Evolutionary conservation across 2,329 filamentous ascomycete genomes (phyloP), one percentile per base, ranked within the genome.

Genomic region (Scopulariopsis brevicaulis): DNA sequence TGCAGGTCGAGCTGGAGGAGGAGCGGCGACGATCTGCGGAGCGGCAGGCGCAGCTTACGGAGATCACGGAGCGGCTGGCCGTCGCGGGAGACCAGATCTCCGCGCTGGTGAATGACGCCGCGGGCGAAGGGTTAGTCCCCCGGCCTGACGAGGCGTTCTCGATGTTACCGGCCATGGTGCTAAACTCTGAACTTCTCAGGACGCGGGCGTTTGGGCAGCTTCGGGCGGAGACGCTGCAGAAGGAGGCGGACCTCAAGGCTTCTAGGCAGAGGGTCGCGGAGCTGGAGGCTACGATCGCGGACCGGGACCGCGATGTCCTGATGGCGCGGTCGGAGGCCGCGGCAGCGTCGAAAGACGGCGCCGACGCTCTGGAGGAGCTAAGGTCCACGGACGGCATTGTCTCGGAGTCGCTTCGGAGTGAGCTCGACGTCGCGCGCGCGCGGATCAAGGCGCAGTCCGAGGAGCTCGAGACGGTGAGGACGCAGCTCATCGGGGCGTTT

Each of bases 381-480:
- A 84, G 84, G 70, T 74, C 74, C 48, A 77, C 82, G 7, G 82
- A 86, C 66, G 75, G 78, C 61, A 73, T 84, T 61, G 77, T 86
- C 59, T 79, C 80, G 18, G 71, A 76, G 20, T 85, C 82, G 18
- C 74, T 86, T 58, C 76, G 78, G 61, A 74, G 74, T 53, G 83
- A 86, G 65, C 75, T 86, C 40, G 76, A 82, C 56, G 72, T 74
- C 32, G 72, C 81, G 62, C 77, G 82, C 61, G 74, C 72, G 60
- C 78, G 81, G 63, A 71, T 77, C 61, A 75, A 74, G 59, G 68
- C 73, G 58, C 68, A 78, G 55, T 73, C 71, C 60, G 71, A 75
- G 58, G 81, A 85, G 66, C 73, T 75, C 55, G 80, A 84, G 57
- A 74, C 78, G 60, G 77, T 82, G 64, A 81, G 83, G 69, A 75